These are phyloP conservation scores for Gossypium laxum DNA, from an alignment of 441 rosid genomes.

Conservation along the genomic window DNA sequence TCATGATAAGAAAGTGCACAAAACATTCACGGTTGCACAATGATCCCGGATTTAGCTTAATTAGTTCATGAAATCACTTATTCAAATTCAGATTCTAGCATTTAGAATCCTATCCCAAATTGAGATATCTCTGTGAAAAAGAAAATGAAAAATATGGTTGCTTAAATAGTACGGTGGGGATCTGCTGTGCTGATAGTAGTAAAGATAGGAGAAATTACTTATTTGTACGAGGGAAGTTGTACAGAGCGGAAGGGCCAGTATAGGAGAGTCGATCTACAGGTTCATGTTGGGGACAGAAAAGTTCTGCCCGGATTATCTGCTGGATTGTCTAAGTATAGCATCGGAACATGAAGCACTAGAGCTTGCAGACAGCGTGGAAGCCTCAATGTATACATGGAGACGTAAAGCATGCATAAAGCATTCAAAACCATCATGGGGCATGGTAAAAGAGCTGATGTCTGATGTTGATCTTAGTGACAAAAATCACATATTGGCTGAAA, in stretches of 20 bases:
- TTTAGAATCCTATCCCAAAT: background rate
- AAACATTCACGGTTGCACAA: background rate
- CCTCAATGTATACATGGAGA: slow-evolving; percentile 64
- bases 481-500: slow-evolving; percentile 45
- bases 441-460: slow-evolving; percentile 47
- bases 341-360: slow-evolving; percentile 63
- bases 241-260: slow-evolving; percentile 50
- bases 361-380: slow-evolving; percentile 51
- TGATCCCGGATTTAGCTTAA: background rate
- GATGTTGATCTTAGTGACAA: slow-evolving; percentile 55
- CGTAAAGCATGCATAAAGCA: slow-evolving; percentile 53
- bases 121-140: background rate
- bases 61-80: background rate
- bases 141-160: background rate
- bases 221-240: background rate
- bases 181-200: background rate
- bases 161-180: background rate
- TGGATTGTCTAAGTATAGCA: slow-evolving; percentile 37
- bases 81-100: background rate
- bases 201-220: background rate
- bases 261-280: slow-evolving; percentile 54
- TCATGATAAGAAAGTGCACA: background rate
- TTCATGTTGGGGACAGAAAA: slow-evolving; percentile 33
- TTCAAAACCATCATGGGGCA: slow-evolving; percentile 55
- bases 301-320: slow-evolving; percentile 51